Evolutionary conservation across 1,284 basidiomycete species (phyloP), one percentile per base, ranked within the genome.

Genomic region (Sutorius eximius): DNA sequence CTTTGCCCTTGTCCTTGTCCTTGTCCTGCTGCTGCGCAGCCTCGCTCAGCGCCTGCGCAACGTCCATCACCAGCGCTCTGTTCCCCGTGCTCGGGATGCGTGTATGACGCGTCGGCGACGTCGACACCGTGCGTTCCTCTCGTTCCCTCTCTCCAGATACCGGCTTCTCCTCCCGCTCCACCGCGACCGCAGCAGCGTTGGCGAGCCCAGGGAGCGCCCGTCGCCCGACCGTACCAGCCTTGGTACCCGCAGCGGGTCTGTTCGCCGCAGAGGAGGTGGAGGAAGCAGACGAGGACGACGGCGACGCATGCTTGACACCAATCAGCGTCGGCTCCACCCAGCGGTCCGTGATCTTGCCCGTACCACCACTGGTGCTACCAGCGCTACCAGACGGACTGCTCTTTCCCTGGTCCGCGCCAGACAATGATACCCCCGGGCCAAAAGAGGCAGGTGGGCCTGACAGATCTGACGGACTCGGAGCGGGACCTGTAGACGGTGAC

Each of bases 1-100:
- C 24, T 27, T 27, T 27, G 24, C 6, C 5, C 12, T 3, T 15
- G 24, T 44, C 50, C 13, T 46, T 30, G 7, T 36, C 61, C 13
- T 49, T 49, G 8, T 55, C 54, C 27, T 56, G 46, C 43, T 59
- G 60, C 41, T 57, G 49, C 24, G 59, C 54, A 13, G 67, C 73
- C 50, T 82, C 77, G 29, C 70, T 75, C 57, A 89, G 70, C 10
- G 80, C 77, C 64, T 85, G 84, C 2, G 87, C 87, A 5, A 91
- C 81, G 49, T 90, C 87, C 88, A 91, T 90, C 22, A 85, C 87
- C 15, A 82, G 82, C 20, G 85, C 82, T 55, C 89, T 75, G 49
- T 80, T 83, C 4, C 86, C 85, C 1, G 86, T 82, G 63, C 82
- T 87, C 5, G 86, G 82, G 50, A 85, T 86, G 20, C 86, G 81